These are phyloP conservation scores for Nothophoma quercina DNA, from an alignment of 2,329 filamentous ascomycete species.

Conservation along the genomic window DNA sequence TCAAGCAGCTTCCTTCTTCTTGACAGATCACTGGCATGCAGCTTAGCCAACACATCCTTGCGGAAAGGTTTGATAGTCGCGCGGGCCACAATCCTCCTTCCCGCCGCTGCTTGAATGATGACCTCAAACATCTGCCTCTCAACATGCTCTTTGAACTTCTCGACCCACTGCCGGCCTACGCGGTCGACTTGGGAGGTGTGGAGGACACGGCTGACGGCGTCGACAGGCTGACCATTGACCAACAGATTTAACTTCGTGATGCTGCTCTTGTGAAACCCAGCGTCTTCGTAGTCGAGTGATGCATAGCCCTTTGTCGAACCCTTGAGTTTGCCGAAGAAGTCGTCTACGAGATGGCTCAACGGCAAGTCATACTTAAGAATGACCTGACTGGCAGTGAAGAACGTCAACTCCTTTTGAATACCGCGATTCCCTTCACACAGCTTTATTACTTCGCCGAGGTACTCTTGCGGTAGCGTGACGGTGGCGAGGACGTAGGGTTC, in stretches of 20 bases:
- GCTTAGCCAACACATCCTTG: slow-evolving; percentile 91
- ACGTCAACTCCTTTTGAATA: slow-evolving; percentile 84
- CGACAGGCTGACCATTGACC: slow-evolving; percentile 91
- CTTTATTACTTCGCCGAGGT: slow-evolving; percentile 92
- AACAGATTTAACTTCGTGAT: slow-evolving; percentile 90
- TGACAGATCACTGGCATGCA: slow-evolving; percentile 89
- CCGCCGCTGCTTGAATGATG: slow-evolving; percentile 89
- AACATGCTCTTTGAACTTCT: slow-evolving; percentile 96
- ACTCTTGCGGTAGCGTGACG: slow-evolving; percentile 91
- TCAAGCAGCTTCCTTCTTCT: slow-evolving; percentile 86
- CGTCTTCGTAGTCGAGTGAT: slow-evolving; percentile 95
- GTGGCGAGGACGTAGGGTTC: slow-evolving; percentile 83
- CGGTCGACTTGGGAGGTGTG: slow-evolving; percentile 82
- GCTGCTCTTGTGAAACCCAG: slow-evolving; percentile 80
- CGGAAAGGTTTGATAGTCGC: slow-evolving; percentile 97
- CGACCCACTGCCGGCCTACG: slow-evolving; percentile 86
- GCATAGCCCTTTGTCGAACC: slow-evolving; percentile 94
- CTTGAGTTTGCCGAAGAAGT: slow-evolving; percentile 97
- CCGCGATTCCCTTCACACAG: slow-evolving; percentile 91
- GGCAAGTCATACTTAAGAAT: slow-evolving; percentile 94
- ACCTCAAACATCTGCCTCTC: slow-evolving; percentile 98
- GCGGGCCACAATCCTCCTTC: slow-evolving; percentile 81
- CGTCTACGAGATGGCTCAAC: slow-evolving; percentile 88
- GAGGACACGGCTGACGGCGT: slow-evolving; percentile 90
- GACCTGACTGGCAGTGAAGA: slow-evolving; percentile 90